Evolutionary conservation across 129 eudicot genomes (phyloP).

Genomic region (Ambrosia trifida): DNA sequence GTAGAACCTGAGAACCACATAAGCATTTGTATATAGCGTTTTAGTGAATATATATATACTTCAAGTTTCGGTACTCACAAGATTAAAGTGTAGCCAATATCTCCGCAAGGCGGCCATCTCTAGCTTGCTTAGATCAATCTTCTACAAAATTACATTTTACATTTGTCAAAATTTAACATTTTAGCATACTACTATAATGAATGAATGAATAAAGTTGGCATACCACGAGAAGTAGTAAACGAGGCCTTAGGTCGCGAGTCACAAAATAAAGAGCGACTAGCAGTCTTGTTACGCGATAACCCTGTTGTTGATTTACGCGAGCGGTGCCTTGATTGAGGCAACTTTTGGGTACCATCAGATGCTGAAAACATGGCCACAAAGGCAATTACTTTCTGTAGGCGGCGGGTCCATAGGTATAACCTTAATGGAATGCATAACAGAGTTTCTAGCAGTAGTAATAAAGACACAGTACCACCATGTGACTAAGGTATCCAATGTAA

Average conservation of each 20-base stretch:
- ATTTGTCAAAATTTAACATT: background rate
- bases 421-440: conserved; percentile 41
- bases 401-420: conserved; percentile 44
- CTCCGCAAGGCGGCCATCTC: conserved; percentile 83
- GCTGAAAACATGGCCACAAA: conserved; percentile 49
- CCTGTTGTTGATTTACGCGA: conserved; percentile 51
- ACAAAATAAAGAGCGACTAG: conserved; percentile 63
- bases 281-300: conserved; percentile 55
- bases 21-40: no score
- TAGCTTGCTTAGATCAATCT: conserved; percentile 88
- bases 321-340: conserved; percentile 71
- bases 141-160: conserved; percentile 31
- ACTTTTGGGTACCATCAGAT: conserved; percentile 75
- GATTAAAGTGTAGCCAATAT: conserved; percentile 81
- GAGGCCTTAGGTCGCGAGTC: conserved; percentile 72
- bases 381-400: conserved; percentile 31
- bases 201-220: conserved; percentile 19
- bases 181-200: background rate
- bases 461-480: conserved; percentile 33
- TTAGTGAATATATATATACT: no score
- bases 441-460: conserved; percentile 32
- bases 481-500: conserved; percentile 43
- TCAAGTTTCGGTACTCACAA: conserved; percentile 47
- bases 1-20: no score
- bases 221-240: conserved; percentile 48